phyloP scores from a whole-genome alignment of 768 basidiomycete genomes.

The Serendipita sp. region DNA sequence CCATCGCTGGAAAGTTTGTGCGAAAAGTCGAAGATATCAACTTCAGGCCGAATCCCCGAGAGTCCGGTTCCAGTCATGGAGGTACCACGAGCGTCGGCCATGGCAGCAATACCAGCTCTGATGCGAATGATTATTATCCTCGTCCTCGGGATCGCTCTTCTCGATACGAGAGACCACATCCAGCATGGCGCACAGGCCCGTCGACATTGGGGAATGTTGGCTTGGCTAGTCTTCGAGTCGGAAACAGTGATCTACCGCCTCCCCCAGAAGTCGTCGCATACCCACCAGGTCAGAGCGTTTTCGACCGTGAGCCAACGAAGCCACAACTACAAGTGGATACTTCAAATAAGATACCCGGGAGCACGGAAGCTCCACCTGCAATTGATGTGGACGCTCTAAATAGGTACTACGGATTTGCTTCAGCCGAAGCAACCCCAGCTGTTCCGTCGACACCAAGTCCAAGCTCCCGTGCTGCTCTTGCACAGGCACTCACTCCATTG shows the following conservation, averaged over 20 bases:
- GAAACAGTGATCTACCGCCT: not conserved
- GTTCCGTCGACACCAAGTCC: not conserved
- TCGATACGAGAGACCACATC: not conserved
- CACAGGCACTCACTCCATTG: not conserved
- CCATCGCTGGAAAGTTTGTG: not conserved
- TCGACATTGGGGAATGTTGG: not conserved
- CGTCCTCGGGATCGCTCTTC: constrained; percentile 4
- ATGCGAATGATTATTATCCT: not conserved
- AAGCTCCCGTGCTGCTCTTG: not conserved
- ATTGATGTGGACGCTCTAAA: constrained; percentile 1
- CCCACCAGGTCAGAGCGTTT: not conserved
- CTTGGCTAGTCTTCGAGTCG: not conserved
- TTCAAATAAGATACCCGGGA: not conserved
- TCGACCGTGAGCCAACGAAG: not conserved
- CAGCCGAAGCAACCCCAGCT: not conserved
- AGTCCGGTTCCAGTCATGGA: constrained; percentile 1
- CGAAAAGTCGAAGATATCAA: not conserved
- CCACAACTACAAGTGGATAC: not conserved
- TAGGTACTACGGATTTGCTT: not conserved
- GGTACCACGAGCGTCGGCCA: not conserved
- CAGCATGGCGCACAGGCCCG: not conserved
- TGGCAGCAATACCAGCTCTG: not conserved
- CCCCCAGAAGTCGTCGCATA: not conserved
- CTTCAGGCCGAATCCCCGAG: not conserved
- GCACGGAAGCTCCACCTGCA: not conserved